Percentiles rank a stretch among this genome's conserved stretches.
phyloP scores from a whole-genome alignment of 257 asterid species.

The Pogostemon cablin region DNA sequence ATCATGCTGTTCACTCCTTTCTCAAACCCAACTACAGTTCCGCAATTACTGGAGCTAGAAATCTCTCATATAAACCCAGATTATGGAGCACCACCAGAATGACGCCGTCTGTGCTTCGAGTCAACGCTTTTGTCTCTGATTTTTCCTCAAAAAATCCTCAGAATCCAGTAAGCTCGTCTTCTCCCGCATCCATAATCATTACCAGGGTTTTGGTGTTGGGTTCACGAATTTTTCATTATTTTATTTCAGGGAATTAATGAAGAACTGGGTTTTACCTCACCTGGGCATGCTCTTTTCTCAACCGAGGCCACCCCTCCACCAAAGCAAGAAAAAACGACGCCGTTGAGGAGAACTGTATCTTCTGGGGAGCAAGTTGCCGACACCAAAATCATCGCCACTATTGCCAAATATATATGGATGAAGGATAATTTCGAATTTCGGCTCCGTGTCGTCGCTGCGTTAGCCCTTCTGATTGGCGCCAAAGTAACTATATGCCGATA shows the following conservation, averaged over 20 bases:
- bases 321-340: conserved; percentile 41
- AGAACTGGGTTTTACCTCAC: conserved; percentile 46
- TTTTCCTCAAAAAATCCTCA: conserved; percentile 56
- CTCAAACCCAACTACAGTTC: conserved; percentile 33
- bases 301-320: conserved; percentile 56
- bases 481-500: conserved; percentile 44
- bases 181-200: not conserved
- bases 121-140: conserved; percentile 74
- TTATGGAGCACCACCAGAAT: conserved; percentile 54
- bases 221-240: not conserved
- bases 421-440: conserved; percentile 81
- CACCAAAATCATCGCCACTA: conserved; percentile 63
- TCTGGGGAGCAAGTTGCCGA: conserved; percentile 53
- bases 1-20: conserved; percentile 29
- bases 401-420: conserved; percentile 86
- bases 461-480: conserved; percentile 85
- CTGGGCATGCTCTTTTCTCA: conserved; percentile 67
- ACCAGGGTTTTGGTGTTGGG: not conserved
- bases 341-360: conserved; percentile 39
- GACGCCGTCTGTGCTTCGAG: conserved; percentile 42
- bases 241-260: conserved; percentile 31
- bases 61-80: conserved; percentile 39
- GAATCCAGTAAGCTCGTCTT: conserved; percentile 44
- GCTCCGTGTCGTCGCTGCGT: conserved; percentile 79
- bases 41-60: conserved; percentile 44